Conservation (phyloP, 2,329 filamentous ascomycete species). For the Neonectria coccinea region DNA sequence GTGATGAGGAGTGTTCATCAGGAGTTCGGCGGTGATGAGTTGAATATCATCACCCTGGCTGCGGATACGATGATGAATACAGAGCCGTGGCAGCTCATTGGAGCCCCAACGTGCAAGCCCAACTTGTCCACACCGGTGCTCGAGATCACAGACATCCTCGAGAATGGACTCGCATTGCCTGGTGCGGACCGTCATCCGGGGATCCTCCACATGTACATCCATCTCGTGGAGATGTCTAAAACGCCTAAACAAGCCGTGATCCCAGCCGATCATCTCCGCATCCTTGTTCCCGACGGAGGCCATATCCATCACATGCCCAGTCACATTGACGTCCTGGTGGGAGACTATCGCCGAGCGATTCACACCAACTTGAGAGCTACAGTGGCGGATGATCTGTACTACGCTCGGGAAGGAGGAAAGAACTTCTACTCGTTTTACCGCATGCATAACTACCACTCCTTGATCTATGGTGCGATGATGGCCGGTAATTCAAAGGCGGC, state of each 20-base stretch:
- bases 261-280: slow-evolving; percentile 71
- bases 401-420: slow-evolving; percentile 66
- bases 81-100: slow-evolving; percentile 59
- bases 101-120: slow-evolving; percentile 50
- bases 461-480: slow-evolving; percentile 82
- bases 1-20: slow-evolving; percentile 26
- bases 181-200: slow-evolving; percentile 71
- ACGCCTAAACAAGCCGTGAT: slow-evolving; percentile 71
- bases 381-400: slow-evolving; percentile 73
- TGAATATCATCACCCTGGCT: slow-evolving; percentile 52
- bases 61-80: slow-evolving; percentile 60
- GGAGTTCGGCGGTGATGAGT: slow-evolving; percentile 51
- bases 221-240: slow-evolving; percentile 80
- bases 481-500: slow-evolving; percentile 72
- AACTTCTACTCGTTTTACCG: slow-evolving; percentile 85
- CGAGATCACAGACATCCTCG: slow-evolving; percentile 48
- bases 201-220: slow-evolving; percentile 79
- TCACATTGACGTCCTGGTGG: slow-evolving; percentile 75
- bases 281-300: slow-evolving; percentile 74
- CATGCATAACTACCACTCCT: slow-evolving; percentile 79
- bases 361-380: slow-evolving; percentile 75
- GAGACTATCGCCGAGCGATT: slow-evolving; percentile 76
- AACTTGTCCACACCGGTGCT: slow-evolving; percentile 42
- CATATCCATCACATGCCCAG: slow-evolving; percentile 82
- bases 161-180: slow-evolving; percentile 59